Evolutionary conservation across 495 filamentous ascomycete genomes (phyloP), one percentile per base, ranked within the genome.

Genomic region (Choiromyces venosus): DNA sequence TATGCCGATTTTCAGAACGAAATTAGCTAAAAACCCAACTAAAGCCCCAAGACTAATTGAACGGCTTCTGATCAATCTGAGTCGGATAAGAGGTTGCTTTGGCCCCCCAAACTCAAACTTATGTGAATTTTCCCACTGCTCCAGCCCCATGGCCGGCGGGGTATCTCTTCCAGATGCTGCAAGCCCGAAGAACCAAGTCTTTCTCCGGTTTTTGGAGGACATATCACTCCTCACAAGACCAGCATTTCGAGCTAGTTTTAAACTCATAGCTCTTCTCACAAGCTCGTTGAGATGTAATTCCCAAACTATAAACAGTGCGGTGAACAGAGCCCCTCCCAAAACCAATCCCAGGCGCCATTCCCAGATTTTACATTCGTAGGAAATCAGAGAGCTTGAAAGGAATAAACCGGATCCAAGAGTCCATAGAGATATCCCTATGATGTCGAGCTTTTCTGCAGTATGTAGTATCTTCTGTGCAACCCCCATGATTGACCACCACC

Each of bases 201-300:
- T 21, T 7, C 42, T 46, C 42, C 19, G 0, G 18, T n/a, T 21
- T 19, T 44, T 44, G 42, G 42, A 21, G 18, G 18, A 44, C 7
- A 44, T 21, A 5, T 19, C 42, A 5, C 3, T 8, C n/a, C 42
- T n/a, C n/a, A n/a, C n/a, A n/a, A n/a, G 42, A 9, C 42, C 42
- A 46, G 42, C 19, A n/a, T 46, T 21, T 35, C 64, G 52, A 25
- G 5, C 16, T 29, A 39, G 16, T 16, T 68, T n/a, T n/a, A 18
- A 21, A 21, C 42, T 46, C 42, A 6, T 44, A 8, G 38, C 25
- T 36, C 39, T 21, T 37, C 46, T 76, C 19, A 76, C n/a, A 8
- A 69, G 73, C 38, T 29, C 46, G 66, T 77, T 76, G 35, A 77
- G 74, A 69, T 61, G 76, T 19, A 74, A 21, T 21, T 77, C 75